A percentile compares a stretch with the other conserved stretches of the same genome.
Conservation (phyloP, 345 rosid species). For the Alliaria petiolata region DNA sequence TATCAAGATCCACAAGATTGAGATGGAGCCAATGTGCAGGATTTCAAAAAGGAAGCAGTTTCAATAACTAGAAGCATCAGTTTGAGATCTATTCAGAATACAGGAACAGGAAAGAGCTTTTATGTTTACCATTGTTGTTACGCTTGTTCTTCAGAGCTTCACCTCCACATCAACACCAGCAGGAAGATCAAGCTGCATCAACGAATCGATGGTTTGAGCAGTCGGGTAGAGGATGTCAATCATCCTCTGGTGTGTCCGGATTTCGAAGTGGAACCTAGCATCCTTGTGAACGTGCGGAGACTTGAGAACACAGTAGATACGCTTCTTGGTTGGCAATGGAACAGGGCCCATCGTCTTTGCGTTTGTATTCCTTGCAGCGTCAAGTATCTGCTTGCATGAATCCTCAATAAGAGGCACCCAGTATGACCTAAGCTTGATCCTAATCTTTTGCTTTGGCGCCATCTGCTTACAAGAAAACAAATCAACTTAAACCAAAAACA, state of each 20-base stretch:
- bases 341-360: slow-evolving; percentile 97
- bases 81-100: not conserved
- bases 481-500: not conserved
- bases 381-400: slow-evolving; percentile 96
- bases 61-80: not conserved
- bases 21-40: not conserved
- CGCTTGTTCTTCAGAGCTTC: slow-evolving; percentile 60
- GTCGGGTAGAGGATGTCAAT: slow-evolving; percentile 94
- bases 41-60: not conserved
- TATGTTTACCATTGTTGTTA: slow-evolving; percentile 14
- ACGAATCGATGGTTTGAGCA: slow-evolving; percentile 94
- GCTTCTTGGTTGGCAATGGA: slow-evolving; percentile 89
- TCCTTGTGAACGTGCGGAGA: slow-evolving; percentile 99
- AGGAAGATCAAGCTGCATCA: slow-evolving; percentile 98
- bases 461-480: slow-evolving; percentile 39
- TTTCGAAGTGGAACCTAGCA: slow-evolving; percentile 95
- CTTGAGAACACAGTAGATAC: slow-evolving; percentile 89
- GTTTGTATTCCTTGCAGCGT: slow-evolving; percentile 79
- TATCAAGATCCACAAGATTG: not conserved
- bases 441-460: slow-evolving; percentile 96
- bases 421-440: slow-evolving; percentile 89
- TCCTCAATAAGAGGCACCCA: slow-evolving; percentile 94
- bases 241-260: slow-evolving; percentile 87
- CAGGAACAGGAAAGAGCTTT: not conserved
- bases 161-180: slow-evolving; percentile 96